phyloP scores from a whole-genome alignment of 2,329 filamentous ascomycete genomes.

The Zymoseptoria pseudotritici region DNA sequence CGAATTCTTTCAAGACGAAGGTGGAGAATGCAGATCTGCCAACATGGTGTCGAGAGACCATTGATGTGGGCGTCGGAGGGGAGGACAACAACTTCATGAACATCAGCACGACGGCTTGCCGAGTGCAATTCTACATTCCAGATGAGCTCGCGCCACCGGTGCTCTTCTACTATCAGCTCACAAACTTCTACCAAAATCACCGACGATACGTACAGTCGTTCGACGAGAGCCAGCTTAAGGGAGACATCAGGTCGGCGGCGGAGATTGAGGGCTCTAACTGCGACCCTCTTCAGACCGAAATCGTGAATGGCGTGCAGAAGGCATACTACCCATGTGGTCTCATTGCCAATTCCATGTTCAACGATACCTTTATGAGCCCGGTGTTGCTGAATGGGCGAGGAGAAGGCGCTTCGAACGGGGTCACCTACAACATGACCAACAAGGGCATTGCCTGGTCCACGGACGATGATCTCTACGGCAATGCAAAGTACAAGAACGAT shows the following conservation, averaged over 20 bases:
- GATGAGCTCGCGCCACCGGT: conserved; percentile 74
- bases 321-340: conserved; percentile 92
- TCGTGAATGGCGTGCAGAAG: conserved; percentile 40
- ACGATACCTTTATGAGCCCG: conserved; percentile 74
- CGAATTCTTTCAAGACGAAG: conserved; percentile 60
- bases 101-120: conserved; percentile 51
- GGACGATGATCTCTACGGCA: conserved; percentile 68
- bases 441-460: conserved; percentile 78
- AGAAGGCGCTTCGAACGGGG: conserved; percentile 24
- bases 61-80: conserved; percentile 18
- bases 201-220: conserved; percentile 90
- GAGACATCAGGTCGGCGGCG: conserved; percentile 39
- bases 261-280: conserved; percentile 65
- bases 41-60: conserved; percentile 22
- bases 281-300: conserved; percentile 52
- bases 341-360: conserved; percentile 95
- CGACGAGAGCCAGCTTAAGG: conserved; percentile 74
- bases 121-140: conserved; percentile 69
- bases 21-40: conserved; percentile 22
- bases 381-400: conserved; percentile 48
- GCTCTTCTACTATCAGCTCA: conserved; percentile 88
- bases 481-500: conserved; percentile 57
- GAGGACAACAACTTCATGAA: conserved; percentile 11
- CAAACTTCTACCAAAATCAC: conserved; percentile 99
- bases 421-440: conserved; percentile 68